Percentiles rank a stretch among this genome's conserved stretches.
These are phyloP conservation scores for Bipolaris cookei DNA, from an alignment of 2,329 filamentous ascomycete species.

Conservation along the genomic window DNA sequence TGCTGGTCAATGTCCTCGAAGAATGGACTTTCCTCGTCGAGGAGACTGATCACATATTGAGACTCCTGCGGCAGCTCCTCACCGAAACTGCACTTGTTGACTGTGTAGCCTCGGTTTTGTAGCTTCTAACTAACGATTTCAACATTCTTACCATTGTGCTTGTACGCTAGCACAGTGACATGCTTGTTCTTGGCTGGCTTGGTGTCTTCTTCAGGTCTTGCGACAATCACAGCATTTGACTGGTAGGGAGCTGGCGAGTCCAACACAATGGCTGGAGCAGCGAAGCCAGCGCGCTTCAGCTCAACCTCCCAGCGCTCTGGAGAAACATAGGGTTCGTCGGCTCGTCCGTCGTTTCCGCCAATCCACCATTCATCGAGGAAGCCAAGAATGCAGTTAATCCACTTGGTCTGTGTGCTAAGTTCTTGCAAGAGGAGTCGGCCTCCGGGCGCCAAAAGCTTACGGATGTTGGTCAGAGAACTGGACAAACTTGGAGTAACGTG, in stretches of 20 bases:
- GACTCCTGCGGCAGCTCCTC: neutral
- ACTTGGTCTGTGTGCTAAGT: constrained; percentile 29
- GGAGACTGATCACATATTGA: constrained; percentile 17
- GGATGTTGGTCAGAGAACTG: constrained; percentile 2
- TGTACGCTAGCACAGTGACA: neutral
- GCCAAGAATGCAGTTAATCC: constrained; percentile 33
- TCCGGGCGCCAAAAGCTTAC: constrained; percentile 37
- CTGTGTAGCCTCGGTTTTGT: neutral
- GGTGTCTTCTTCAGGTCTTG: neutral
- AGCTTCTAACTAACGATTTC: neutral
- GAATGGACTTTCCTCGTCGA: constrained; percentile 32
- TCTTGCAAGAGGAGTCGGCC: constrained; percentile 55
- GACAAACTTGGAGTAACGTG: neutral
- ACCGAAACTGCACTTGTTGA: neutral
- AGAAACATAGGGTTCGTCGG: constrained; percentile 34
- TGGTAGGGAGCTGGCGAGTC: neutral
- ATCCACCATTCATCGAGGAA: constrained; percentile 49
- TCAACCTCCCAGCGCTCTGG: constrained; percentile 40
- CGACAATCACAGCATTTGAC: neutral
- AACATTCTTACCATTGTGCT: neutral
- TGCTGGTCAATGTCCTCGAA: constrained; percentile 30
- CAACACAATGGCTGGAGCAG: neutral
- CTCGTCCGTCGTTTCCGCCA: constrained; percentile 37
- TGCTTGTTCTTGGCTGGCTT: neutral
- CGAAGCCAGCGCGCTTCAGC: constrained; percentile 42